Evolutionary conservation across 352 stramenopile genomes (phyloP).

Genomic region (Phytophthora pini): DNA sequence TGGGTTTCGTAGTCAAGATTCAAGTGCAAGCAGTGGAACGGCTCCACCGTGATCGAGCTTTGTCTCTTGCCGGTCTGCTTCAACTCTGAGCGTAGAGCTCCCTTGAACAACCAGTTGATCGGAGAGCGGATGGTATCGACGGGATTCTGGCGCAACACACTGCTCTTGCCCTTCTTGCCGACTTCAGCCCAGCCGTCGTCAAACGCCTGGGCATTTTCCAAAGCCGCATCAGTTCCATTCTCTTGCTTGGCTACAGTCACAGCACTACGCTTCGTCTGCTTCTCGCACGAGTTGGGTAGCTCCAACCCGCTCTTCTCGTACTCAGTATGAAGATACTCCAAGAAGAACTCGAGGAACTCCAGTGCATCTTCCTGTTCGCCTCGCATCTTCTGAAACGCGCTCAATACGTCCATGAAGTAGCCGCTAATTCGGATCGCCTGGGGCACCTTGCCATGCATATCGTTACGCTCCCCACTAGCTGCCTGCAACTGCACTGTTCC

Average conservation of each 20-base stretch:
- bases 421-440: constrained; percentile 82
- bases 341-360: constrained; percentile 88
- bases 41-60: constrained; percentile 85
- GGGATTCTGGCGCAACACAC: constrained; percentile 74
- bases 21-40: constrained; percentile 88
- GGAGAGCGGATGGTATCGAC: constrained; percentile 70
- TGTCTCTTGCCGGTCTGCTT: constrained; percentile 77
- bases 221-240: constrained; percentile 14
- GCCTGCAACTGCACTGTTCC: constrained; percentile 36
- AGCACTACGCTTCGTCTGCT: constrained; percentile 58
- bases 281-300: constrained; percentile 63
- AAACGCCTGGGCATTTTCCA: constrained; percentile 40
- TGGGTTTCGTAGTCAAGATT: constrained; percentile 71
- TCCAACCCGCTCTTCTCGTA: constrained; percentile 76
- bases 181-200: constrained; percentile 85
- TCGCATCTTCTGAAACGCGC: constrained; percentile 82
- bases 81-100: constrained; percentile 76
- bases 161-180: constrained; percentile 78
- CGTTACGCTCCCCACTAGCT: constrained; percentile 26
- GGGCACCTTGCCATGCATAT: constrained; percentile 55
- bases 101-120: constrained; percentile 90
- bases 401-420: constrained; percentile 86
- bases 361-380: constrained; percentile 86
- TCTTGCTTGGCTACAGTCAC: constrained; percentile 1
- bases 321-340: constrained; percentile 85